Evolutionary conservation across 352 stramenopile genomes (phyloP).

Genomic region (Blastocystis sp.): DNA sequence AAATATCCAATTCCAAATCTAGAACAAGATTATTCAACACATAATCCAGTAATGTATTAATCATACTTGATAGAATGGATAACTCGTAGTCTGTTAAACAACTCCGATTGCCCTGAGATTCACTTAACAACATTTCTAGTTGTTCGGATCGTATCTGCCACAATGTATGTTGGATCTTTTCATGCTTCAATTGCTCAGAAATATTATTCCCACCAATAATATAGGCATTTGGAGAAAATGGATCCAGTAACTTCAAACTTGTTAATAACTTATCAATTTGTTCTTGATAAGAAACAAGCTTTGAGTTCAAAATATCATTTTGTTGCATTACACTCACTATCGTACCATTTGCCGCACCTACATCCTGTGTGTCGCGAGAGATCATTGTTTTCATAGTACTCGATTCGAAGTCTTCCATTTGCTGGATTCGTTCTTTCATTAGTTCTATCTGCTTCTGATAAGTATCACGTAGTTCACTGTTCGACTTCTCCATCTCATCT

Average conservation of each 20-base stretch:
- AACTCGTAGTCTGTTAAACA: conserved; percentile 16
- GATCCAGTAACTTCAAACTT: neutral
- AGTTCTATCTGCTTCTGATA: neutral
- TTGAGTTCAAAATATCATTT: neutral
- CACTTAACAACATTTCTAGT: neutral
- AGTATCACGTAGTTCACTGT: neutral
- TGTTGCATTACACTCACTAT: neutral
- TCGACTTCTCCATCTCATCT: neutral
- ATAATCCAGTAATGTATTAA: neutral
- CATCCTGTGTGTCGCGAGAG: neutral
- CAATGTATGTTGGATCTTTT: neutral
- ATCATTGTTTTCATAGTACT: conserved; percentile 34
- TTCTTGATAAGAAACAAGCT: neutral
- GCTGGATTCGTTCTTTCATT: neutral
- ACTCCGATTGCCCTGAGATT: neutral
- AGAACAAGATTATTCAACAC: neutral
- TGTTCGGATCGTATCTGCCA: neutral
- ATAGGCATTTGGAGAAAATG: neutral
- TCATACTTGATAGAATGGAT: neutral
- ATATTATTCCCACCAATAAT: neutral
- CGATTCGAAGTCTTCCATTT: neutral
- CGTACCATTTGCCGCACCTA: no score
- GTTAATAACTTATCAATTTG: neutral
- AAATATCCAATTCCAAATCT: neutral
- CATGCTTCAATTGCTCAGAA: neutral